Evolutionary conservation across 345 rosid genomes (phyloP).

Genomic region (Boechera divaricarpa): DNA sequence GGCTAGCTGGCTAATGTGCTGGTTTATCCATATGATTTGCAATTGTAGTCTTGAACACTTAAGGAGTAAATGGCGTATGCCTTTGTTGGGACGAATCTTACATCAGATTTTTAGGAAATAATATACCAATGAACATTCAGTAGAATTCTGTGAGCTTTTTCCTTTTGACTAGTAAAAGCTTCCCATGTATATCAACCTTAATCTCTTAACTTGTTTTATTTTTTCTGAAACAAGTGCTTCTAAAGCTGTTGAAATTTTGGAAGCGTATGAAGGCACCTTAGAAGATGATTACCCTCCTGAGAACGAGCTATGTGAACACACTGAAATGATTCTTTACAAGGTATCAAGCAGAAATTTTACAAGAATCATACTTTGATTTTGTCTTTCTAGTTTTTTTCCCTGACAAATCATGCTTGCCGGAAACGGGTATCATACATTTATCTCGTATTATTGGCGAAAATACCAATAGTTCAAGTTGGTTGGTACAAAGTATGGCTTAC

Average conservation of each 20-base stretch:
- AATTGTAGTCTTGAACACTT: slow-evolving; percentile 7
- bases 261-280: slow-evolving; percentile 98
- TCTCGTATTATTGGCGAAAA: neutral
- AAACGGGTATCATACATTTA: neutral
- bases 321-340: slow-evolving; percentile 99
- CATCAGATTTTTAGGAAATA: slow-evolving; percentile 21
- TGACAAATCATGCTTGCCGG: neutral
- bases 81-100: slow-evolving; percentile 3
- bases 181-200: neutral
- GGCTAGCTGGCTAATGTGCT: slow-evolving; percentile 14
- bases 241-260: slow-evolving; percentile 97
- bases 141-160: neutral
- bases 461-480: slow-evolving; percentile 5
- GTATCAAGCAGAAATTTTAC: slow-evolving; percentile 46
- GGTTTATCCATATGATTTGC: slow-evolving; percentile 24
- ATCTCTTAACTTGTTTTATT: neutral
- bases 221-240: slow-evolving; percentile 58
- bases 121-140: slow-evolving; percentile 19
- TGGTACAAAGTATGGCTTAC: neutral
- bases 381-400: neutral
- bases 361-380: slow-evolving; percentile 22
- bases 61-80: slow-evolving; percentile 1
- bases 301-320: slow-evolving; percentile 92
- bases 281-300: slow-evolving; percentile 99
- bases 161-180: slow-evolving; percentile 5